Conservation (phyloP, 2,329 filamentous ascomycete genomes). For the Alternaria viburni region DNA sequence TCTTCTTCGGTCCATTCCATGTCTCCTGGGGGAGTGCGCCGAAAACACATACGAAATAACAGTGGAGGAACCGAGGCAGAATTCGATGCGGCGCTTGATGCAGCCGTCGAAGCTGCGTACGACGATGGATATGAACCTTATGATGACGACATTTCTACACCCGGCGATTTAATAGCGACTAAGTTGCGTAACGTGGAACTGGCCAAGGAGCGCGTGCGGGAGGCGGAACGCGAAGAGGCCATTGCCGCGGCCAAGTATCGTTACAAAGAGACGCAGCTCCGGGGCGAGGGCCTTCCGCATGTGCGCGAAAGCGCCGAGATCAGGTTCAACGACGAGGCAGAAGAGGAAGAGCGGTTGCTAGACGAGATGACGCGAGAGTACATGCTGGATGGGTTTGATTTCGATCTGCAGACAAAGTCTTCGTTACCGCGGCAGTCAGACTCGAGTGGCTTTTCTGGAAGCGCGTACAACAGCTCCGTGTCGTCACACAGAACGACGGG, state of each 20-base stretch:
- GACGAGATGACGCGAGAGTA: conserved; percentile 90
- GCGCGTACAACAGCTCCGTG: conserved; percentile 81
- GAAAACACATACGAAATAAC: conserved; percentile 71
- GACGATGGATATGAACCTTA: conserved; percentile 86
- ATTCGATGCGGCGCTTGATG: conserved; percentile 92
- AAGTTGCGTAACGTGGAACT: conserved; percentile 69
- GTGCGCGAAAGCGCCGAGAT: conserved; percentile 47
- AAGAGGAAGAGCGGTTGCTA: conserved; percentile 62
- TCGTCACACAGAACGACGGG: conserved; percentile 74
- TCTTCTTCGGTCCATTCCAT: conserved; percentile 81
- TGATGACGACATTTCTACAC: conserved; percentile 47
- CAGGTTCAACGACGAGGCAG: conserved; percentile 49
- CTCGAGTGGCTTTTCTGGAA: conserved; percentile 77
- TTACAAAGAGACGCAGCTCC: conserved; percentile 56
- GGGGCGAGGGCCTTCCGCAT: conserved; percentile 56
- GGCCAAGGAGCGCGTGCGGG: conserved; percentile 75
- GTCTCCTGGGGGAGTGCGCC: conserved; percentile 71
- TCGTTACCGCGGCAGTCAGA: conserved; percentile 78
- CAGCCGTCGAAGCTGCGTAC: conserved; percentile 94
- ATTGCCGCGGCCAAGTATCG: conserved; percentile 66
- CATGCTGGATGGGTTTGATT: conserved; percentile 81
- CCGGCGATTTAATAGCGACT: conserved; percentile 43
- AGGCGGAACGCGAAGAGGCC: conserved; percentile 73
- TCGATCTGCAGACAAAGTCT: conserved; percentile 71
- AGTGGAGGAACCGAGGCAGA: conserved; percentile 84